Conservation (phyloP, 805 yeast species). For the Wickerhamiella vanderwaltii region DNA sequence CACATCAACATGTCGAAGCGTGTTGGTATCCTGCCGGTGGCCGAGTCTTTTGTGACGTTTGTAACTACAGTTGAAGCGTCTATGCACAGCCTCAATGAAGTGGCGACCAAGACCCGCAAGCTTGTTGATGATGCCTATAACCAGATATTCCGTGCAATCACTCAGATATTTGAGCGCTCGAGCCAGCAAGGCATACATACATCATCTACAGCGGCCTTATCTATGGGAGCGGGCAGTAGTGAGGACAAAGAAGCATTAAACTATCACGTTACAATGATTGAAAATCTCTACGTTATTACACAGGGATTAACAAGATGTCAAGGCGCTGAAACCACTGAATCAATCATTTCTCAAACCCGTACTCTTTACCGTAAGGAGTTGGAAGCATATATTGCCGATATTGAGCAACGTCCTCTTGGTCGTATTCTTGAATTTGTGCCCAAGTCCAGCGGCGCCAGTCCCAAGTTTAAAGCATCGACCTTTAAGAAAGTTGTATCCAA, state of each 20-base stretch:
- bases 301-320: conserved; percentile 21
- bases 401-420: conserved; percentile 48
- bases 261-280: conserved; percentile 37
- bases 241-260: conserved; percentile 31
- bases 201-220: background rate
- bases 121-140: conserved; percentile 15
- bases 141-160: conserved; percentile 21
- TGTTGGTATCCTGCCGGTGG: conserved; percentile 34
- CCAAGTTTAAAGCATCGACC: conserved; percentile 31
- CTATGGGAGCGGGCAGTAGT: conserved; percentile 1
- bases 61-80: conserved; percentile 16
- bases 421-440: conserved; percentile 53
- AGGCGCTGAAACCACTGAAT: conserved; percentile 15
- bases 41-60: conserved; percentile 36
- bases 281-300: conserved; percentile 42
- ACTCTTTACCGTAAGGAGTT: conserved; percentile 27
- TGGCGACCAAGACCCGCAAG: conserved; percentile 13
- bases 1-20: conserved; percentile 29
- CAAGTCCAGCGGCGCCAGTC: conserved; percentile 37
- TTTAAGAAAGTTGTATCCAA: conserved; percentile 44
- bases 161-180: conserved; percentile 19
- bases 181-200: background rate
- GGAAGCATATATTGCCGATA: conserved; percentile 34
- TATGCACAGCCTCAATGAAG: background rate
- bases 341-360: conserved; percentile 24